Evolutionary conservation across 768 basidiomycete species (phyloP), one percentile per base, ranked within the genome.

Genomic region (Tephrocybe sp.): DNA sequence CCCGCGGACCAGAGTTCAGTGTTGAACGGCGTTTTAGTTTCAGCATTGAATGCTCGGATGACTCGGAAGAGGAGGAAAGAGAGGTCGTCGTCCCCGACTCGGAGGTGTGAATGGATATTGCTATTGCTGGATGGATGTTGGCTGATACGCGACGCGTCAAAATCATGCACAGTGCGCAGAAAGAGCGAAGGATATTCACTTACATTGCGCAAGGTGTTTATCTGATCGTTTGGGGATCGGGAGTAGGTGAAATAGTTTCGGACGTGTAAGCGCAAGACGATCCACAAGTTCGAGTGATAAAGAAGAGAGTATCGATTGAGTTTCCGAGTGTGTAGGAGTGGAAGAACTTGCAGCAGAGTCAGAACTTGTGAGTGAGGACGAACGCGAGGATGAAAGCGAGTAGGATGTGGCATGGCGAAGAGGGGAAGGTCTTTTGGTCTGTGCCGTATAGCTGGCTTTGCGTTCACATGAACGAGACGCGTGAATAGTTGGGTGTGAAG

Each of bases 361-460:
- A 24, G 36, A 37, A n/a, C n/a, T n/a, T 5, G 3, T 19, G 18
- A 19, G 18, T 6, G 38, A 22, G 3, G 21, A n/a, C 15, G 30
- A 34, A 31, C 28, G 11, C 13, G 49, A 44, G 16, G 41, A 44
- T 25, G 49, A 47, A 11, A 30, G 41, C 1, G 50, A 45, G 22
- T 51, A 55, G 5, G 50, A 55, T 48, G 54, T 55, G 6, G 54
- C 49, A 44, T 51, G 42, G 26, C 54, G 54, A 15, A 55, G 40
- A 9, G 54, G 54, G 22, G 54, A 55, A 18, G 54, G 54, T 0
- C 24, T 31, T 39, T 55, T 55, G 2, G 54, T 55, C 9, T 39
- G 45, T 12, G 54, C 47, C 4, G 54, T 51, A 27, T 51, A 55
- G 42, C 45, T 47, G 7, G 41, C 28, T 35, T 25, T 47, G n/a